Evolutionary conservation across 208 protist genomes (phyloP), one percentile per base, ranked within the genome.

Genomic region (Strigomonas galati): DNA sequence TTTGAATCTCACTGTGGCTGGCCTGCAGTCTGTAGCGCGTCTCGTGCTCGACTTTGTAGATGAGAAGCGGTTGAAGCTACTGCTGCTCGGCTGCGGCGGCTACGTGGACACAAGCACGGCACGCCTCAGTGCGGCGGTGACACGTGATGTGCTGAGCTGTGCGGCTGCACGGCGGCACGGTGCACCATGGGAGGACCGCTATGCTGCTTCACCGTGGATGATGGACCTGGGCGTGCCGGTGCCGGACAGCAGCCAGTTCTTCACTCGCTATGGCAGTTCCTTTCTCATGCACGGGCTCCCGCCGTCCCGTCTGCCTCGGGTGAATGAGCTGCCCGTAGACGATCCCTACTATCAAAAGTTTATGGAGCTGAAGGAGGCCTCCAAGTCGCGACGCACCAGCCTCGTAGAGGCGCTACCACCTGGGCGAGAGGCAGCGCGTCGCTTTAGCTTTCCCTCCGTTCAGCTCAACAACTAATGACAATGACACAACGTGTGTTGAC

Each of bases 1-100:
- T 40, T 97, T 99, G 60, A 99, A 99, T 74, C 71, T 99, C 26
- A 70, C 67, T 48, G 57, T 87, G 35, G 81, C 65, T 21, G 81
- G 76, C 5, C 31, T 78, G 23, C 78, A 83, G 67, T 68, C 31
- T 26, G 72, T 87, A 19, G 48, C 76, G 56, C 63, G 77, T 12
- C 24, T 69, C 17, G 60, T 87, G 21, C 53, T 87, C 10, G 68
- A 62, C 21, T 55, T 71, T 44, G 54, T 64, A 1, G 64, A 52
- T 15, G 21, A 28, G 32, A 48, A 24, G 28, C 62, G 49, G 19
- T 21, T 61, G 12, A 76, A 78, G 62, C 62, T 85, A 14, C 67
- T 87, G 46, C 15, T 87, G 24, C 71, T 83, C 56, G 30, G 31
- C 19, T 76, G 81, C 12, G 71, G 76, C 54, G 76, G 81, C 17